Percentiles rank a stretch among this genome's conserved stretches.
Conservation (phyloP, 2,329 filamentous ascomycete species). For the Monosporascus sp. region DNA sequence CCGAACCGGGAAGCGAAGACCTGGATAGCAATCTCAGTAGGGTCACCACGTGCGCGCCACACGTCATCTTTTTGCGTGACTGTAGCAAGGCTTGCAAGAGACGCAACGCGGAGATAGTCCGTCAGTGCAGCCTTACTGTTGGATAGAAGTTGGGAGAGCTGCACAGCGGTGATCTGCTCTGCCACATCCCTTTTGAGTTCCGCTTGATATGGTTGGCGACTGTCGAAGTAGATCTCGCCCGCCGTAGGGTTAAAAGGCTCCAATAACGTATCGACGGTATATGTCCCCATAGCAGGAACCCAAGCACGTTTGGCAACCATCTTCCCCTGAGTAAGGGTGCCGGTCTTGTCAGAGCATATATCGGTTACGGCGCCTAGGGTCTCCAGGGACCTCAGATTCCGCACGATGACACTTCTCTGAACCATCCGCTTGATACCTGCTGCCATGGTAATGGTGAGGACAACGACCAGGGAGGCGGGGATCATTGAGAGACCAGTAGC, state of each 20-base stretch:
- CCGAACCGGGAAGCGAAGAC: conserved; percentile 64
- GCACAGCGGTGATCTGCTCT: conserved; percentile 13
- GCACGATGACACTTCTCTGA: conserved; percentile 51
- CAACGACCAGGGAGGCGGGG: conserved; percentile 57
- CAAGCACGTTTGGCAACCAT: conserved; percentile 59
- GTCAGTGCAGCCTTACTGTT: conserved; percentile 40
- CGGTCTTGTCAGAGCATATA: conserved; percentile 52
- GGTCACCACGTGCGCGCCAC: conserved; percentile 59
- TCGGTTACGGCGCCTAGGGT: conserved; percentile 57
- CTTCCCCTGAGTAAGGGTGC: conserved; percentile 57
- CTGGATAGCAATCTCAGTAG: conserved; percentile 68
- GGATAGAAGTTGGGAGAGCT: conserved; percentile 30
- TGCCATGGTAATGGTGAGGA: conserved; percentile 62
- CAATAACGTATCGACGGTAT: conserved; percentile 49
- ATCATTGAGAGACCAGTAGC: conserved; percentile 56
- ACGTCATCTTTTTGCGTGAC: conserved; percentile 38
- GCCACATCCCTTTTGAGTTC: conserved; percentile 23
- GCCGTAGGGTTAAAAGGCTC: conserved; percentile 53
- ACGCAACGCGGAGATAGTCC: conserved; percentile 54
- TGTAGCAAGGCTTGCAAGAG: conserved; percentile 50
- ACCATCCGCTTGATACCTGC: conserved; percentile 56
- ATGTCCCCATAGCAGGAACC: conserved; percentile 53
- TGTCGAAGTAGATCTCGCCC: conserved; percentile 40
- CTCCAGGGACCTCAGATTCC: conserved; percentile 52
- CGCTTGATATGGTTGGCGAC: conserved; percentile 29